Percentiles rank a stretch among this genome's conserved stretches.
phyloP scores from a whole-genome alignment of 306 rosid species.

The Argentina anserina region DNA sequence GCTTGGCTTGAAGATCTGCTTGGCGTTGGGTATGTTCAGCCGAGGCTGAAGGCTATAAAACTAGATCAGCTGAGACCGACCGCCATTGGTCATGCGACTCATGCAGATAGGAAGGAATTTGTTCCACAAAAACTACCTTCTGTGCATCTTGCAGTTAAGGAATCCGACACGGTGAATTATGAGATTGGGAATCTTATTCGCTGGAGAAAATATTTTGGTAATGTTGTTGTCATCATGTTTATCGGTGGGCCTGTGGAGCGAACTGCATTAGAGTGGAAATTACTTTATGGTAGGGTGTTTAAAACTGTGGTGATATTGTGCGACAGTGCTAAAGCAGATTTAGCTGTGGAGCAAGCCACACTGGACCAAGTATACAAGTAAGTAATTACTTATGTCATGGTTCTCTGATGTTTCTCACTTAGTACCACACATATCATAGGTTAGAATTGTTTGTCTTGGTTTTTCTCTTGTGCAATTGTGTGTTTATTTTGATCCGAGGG shows the following conservation, averaged over 20 bases:
- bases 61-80: slow-evolving; percentile 47
- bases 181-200: slow-evolving; percentile 67
- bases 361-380: slow-evolving; percentile 62
- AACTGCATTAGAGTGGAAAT: slow-evolving; percentile 76
- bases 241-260: slow-evolving; percentile 67
- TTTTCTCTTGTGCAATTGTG: not conserved
- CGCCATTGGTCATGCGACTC: slow-evolving; percentile 44
- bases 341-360: slow-evolving; percentile 58
- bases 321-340: slow-evolving; percentile 45
- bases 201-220: slow-evolving; percentile 78
- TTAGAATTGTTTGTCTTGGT: not conserved
- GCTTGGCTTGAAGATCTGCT: slow-evolving; percentile 81
- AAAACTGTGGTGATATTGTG: slow-evolving; percentile 64
- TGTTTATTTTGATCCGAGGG: not conserved
- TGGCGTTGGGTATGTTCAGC: slow-evolving; percentile 71
- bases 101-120: slow-evolving; percentile 58
- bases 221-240: slow-evolving; percentile 62
- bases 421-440: not conserved
- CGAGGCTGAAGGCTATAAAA: slow-evolving; percentile 52
- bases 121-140: slow-evolving; percentile 66
- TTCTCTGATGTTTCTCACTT: not conserved
- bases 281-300: slow-evolving; percentile 81
- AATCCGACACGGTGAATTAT: slow-evolving; percentile 61
- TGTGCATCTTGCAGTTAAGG: slow-evolving; percentile 76
- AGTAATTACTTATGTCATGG: slow-evolving; percentile 17